Base-by-base conservation (phyloP, 2,329 filamentous ascomycete genomes). In the Fusarium heterosporum region DNA sequence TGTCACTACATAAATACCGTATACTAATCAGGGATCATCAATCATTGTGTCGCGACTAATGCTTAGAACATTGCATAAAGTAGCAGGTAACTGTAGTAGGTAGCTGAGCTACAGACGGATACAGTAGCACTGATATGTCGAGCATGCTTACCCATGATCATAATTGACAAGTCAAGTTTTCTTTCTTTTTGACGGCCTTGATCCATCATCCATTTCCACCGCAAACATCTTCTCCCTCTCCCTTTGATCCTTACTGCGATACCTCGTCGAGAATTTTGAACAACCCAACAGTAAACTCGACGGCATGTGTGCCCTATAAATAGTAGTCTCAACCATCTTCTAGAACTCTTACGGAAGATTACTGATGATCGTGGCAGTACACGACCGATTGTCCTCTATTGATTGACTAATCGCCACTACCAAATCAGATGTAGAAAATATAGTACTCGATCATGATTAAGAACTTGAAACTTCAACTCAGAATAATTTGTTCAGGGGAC, bases 121-220 rank as follows among this genome's bases (percentile, higher is more conserved):
- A 22, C 22, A 22, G 4, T 22, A 22, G 22, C 22, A 22, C 22
- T 22, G 22, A 65, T 56, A 46, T 55, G 41, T 52, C 56, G 59
- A 46, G 38, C 59, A 45, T 70, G 60, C 54, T 68, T 71, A 54
- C 70, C 68, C 70, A 71, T 72, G 70, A 41, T 58, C 45, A 29
- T 29, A 8, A 17, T 36, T 10, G 9, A 36, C 16, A 36, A n/a
- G 13, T 9, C 8, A 36, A 36, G 10, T 16, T 36, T 9, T 36
- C 7, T 36, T 36, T 36, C 16, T 17, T n/a, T 36, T 9, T 36
- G 22, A 36, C 8, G n/a, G 10, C 3, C 34, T 56, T 43, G 32
- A 30, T 39, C 34, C 34, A 10, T n/a, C 5, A 17, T 36, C 16
- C n/a, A 6, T 16, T 17, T 36, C 34, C 4, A 16, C n/a, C 8